Conservation (phyloP, 2,329 filamentous ascomycete genomes). For the Pseudogymnoascus sp. region DNA sequence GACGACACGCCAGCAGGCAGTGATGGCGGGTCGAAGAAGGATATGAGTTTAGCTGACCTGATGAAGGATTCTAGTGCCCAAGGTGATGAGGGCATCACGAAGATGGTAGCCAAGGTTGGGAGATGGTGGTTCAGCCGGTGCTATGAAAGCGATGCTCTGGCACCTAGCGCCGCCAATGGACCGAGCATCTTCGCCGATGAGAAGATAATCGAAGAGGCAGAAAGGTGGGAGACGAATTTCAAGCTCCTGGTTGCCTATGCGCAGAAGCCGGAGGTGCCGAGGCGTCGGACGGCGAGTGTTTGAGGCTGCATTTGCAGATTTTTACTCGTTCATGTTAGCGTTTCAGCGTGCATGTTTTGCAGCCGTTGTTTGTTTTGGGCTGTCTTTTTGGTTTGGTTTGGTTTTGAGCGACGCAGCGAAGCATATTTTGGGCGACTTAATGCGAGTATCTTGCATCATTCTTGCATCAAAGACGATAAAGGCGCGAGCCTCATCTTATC, state of each 20-base stretch:
- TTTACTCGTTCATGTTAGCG: neutral
- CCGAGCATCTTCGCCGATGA: constrained; percentile 73
- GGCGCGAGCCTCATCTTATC: constrained; percentile 8
- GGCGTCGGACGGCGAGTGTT: constrained; percentile 23
- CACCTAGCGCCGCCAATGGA: constrained; percentile 38
- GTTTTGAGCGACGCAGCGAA: neutral
- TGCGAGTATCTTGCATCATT: neutral
- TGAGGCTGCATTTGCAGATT: constrained; percentile 12
- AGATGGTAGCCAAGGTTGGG: constrained; percentile 85
- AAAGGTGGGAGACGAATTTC: constrained; percentile 78
- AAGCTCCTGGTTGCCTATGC: constrained; percentile 85
- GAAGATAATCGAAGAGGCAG: constrained; percentile 72
- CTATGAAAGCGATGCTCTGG: constrained; percentile 65
- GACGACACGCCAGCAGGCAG: constrained; percentile 18
- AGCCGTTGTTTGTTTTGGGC: neutral
- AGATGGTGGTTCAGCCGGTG: constrained; percentile 95
- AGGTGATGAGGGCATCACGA: constrained; percentile 79
- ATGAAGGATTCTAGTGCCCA: constrained; percentile 62
- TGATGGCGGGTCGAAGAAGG: constrained; percentile 23
- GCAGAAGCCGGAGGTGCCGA: constrained; percentile 24
- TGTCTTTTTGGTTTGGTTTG: neutral
- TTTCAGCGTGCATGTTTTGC: neutral
- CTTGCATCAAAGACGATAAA: constrained; percentile 7
- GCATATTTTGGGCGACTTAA: constrained; percentile 4
- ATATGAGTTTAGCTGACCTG: constrained; percentile 60